Conservation (phyloP, 768 basidiomycete genomes). For the Gelatoporia subvermispora region DNA sequence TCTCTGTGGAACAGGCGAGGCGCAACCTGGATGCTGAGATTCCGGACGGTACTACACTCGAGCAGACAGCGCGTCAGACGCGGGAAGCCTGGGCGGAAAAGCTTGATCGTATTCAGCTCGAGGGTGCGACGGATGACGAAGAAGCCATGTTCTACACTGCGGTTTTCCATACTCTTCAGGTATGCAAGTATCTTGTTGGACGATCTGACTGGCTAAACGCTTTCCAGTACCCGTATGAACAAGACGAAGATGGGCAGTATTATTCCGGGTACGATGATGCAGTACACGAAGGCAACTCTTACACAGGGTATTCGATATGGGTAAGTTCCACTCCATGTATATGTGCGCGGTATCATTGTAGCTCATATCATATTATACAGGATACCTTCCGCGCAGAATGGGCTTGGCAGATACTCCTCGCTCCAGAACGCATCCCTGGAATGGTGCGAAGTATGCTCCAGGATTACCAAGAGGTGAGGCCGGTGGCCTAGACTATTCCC, state of each 20-base stretch:
- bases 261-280: slow-evolving; percentile 74
- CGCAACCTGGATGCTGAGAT: slow-evolving; percentile 35
- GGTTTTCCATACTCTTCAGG: slow-evolving; percentile 60
- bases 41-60: slow-evolving; percentile 33
- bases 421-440: slow-evolving; percentile 69
- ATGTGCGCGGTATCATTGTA: background rate
- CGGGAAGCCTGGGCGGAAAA: slow-evolving; percentile 36
- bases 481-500: background rate
- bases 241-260: slow-evolving; percentile 59
- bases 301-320: slow-evolving; percentile 81
- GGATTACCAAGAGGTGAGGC: slow-evolving; percentile 59
- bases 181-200: slow-evolving; percentile 14
- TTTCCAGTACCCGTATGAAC: slow-evolving; percentile 72
- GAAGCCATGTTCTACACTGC: slow-evolving; percentile 49
- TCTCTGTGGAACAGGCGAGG: slow-evolving; percentile 58
- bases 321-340: slow-evolving; percentile 29
- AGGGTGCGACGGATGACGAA: slow-evolving; percentile 29
- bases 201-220: background rate
- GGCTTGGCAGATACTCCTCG: slow-evolving; percentile 74
- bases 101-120: slow-evolving; percentile 31
- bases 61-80: slow-evolving; percentile 32
- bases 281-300: slow-evolving; percentile 62
- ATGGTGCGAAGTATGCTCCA: slow-evolving; percentile 80
- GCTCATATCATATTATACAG: slow-evolving; percentile 26
- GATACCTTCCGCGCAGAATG: slow-evolving; percentile 78